Conservation (phyloP, 345 rosid species). For the Linum tenue region DNA sequence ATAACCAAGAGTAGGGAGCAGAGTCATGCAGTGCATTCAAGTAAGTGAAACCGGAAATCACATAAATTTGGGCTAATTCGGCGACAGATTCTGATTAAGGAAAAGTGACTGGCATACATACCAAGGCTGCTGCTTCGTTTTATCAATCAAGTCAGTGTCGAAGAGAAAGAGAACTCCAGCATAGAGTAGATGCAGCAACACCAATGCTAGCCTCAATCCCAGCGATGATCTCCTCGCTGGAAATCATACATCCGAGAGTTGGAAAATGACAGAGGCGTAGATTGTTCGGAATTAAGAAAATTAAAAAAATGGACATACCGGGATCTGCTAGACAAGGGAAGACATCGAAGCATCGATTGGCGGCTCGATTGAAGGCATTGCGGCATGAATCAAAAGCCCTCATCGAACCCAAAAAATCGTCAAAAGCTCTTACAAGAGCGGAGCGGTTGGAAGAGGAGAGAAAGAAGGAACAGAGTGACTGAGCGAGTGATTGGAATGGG, state of each 20-base stretch:
- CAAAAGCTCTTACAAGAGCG: background rate
- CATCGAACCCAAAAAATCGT: conserved; percentile 2
- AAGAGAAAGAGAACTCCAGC: conserved; percentile 60
- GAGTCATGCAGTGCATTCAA: background rate
- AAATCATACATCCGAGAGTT: background rate
- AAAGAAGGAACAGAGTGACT: background rate
- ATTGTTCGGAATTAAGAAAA: background rate
- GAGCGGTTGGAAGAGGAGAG: background rate
- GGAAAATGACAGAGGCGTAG: background rate
- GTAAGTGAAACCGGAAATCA: background rate
- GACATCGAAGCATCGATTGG: conserved; percentile 8
- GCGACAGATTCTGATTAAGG: background rate
- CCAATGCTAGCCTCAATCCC: conserved; percentile 55
- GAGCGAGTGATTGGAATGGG: background rate
- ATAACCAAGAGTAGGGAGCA: conserved; percentile 30
- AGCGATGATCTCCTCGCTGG: conserved; percentile 77
- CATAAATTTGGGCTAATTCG: background rate
- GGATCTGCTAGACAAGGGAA: conserved; percentile 24
- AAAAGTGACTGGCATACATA: conserved; percentile 13
- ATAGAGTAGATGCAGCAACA: conserved; percentile 57
- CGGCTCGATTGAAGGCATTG: conserved; percentile 2
- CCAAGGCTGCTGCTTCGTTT: conserved; percentile 63
- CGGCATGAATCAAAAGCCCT: conserved; percentile 12
- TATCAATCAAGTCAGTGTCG: conserved; percentile 45
- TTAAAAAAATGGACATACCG: conserved; percentile 2